These are phyloP conservation scores for Skeletonema tropicum DNA, from an alignment of 108 stramenopile species.

Conservation along the genomic window DNA sequence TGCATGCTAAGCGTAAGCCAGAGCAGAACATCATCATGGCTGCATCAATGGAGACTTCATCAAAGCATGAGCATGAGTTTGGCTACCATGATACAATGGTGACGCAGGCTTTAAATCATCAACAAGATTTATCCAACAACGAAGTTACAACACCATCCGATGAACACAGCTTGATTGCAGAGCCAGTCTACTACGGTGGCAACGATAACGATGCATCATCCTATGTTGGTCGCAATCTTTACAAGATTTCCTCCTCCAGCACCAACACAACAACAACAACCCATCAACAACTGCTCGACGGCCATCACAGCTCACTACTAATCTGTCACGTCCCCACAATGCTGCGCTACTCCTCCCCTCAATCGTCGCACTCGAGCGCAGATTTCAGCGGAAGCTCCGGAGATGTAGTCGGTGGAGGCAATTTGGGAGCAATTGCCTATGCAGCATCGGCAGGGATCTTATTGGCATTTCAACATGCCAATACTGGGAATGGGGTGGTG, in stretches of 20 bases:
- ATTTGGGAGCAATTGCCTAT: neutral
- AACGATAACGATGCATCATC: neutral
- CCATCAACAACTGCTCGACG: too few species aligned
- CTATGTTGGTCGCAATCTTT: neutral
- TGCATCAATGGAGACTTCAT: too few species aligned
- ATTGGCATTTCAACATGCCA: conserved; percentile 1
- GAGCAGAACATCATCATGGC: too few species aligned
- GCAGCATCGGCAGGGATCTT: neutral
- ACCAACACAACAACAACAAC: neutral
- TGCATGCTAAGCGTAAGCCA: too few species aligned
- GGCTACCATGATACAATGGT: neutral
- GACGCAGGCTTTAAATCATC: neutral
- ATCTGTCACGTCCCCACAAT: neutral
- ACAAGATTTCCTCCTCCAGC: neutral
- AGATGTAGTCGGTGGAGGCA: neutral
- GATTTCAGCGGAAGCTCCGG: neutral
- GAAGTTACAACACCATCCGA: too few species aligned
- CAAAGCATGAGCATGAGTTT: neutral
- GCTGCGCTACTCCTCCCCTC: neutral
- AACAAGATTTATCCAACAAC: too few species aligned
- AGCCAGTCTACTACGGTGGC: neutral
- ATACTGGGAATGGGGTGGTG: neutral
- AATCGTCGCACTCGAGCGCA: neutral
- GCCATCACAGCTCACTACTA: neutral
- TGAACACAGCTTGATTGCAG: neutral